Evolutionary conservation across 2,329 filamentous ascomycete genomes (phyloP), one percentile per base, ranked within the genome.

Genomic region (Nannizziopsis barbatae): DNA sequence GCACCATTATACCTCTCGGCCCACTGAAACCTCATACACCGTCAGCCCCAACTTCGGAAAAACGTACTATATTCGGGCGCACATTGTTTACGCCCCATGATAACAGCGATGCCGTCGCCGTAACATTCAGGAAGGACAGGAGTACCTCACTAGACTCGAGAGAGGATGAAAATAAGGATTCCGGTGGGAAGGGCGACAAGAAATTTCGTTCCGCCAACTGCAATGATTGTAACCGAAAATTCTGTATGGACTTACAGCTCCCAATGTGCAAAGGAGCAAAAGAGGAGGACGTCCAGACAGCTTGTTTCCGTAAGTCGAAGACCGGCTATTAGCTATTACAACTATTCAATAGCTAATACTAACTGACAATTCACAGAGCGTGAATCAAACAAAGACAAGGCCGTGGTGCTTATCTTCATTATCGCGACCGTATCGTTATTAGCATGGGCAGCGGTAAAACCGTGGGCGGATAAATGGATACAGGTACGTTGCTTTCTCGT

Each of bases 191-290:
- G 11, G 59, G 62, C 36, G 61, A 58, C 6, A 58, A 57, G 40
- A 66, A 65, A 47, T 65, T 69, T 49, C 60, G 65, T 30, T 61
- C 67, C 8, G 60, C 74, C 44, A 79, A 72, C 18, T 84, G 80
- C 62, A 78, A 73, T 49, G 80, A 83, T 60, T 84, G 80, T 63
- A 84, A 79, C 57, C 76, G 80, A 52, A 75, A 78, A 55, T 83
- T 82, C 64, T 84, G 80, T 58, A 64, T 82, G 36, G 71, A 73
- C 48, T 81, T 82, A 55, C 72, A 78, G 45, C 66, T 80, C 42
- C 75, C 76, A 1, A 75, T 79, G 45, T 83, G 80, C 58, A 75
- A 79, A 53, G 73, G 69, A 30, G 76, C 74, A 15, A 76, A 75
- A 56, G 77, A 80, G 57, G 78, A 80, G 42, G 78, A 82, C 57